phyloP scores from a whole-genome alignment of 1,284 basidiomycete genomes.

The Schizophyllum amplum region DNA sequence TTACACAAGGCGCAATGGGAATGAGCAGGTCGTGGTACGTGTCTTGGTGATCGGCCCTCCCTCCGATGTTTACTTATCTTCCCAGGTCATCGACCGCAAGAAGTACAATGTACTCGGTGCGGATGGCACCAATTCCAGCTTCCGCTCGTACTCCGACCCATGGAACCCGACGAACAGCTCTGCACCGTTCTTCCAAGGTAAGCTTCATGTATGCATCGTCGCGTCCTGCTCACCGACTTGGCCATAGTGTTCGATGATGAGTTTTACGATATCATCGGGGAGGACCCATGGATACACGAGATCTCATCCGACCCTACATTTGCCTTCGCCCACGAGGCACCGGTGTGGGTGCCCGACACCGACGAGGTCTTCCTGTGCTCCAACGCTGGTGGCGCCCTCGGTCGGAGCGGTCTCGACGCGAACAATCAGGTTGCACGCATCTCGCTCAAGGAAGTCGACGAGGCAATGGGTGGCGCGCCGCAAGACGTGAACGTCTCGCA shows the following conservation, averaged over 20 bases:
- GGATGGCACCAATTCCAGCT: conserved; percentile 20
- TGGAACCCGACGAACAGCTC: conserved; percentile 29
- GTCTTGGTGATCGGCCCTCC: too few species aligned
- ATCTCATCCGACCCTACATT: conserved; percentile 14
- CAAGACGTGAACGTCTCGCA: conserved; percentile 45
- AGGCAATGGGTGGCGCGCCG: conserved; percentile 24
- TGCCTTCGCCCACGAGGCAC: conserved; percentile 15
- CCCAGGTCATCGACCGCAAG: conserved; percentile 32
- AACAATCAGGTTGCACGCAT: conserved; percentile 40
- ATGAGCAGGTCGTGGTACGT: neutral
- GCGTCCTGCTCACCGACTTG: neutral
- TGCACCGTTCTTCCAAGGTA: conserved; percentile 12
- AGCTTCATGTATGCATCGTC: too few species aligned
- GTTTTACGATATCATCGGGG: conserved; percentile 11
- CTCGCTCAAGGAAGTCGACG: conserved; percentile 36
- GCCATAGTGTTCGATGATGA: conserved; percentile 8
- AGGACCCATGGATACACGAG: conserved; percentile 10
- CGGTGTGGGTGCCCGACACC: conserved; percentile 1
- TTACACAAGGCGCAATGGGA: neutral
- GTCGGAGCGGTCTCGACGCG: conserved; percentile 33
- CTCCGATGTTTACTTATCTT: neutral
- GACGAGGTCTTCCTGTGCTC: conserved; percentile 32
- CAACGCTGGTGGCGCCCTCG: conserved; percentile 34
- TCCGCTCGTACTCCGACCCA: conserved; percentile 28
- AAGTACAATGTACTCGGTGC: conserved; percentile 35